Base-by-base conservation (phyloP, 2,329 filamentous ascomycete species). In the Aureobasidium sp. region DNA sequence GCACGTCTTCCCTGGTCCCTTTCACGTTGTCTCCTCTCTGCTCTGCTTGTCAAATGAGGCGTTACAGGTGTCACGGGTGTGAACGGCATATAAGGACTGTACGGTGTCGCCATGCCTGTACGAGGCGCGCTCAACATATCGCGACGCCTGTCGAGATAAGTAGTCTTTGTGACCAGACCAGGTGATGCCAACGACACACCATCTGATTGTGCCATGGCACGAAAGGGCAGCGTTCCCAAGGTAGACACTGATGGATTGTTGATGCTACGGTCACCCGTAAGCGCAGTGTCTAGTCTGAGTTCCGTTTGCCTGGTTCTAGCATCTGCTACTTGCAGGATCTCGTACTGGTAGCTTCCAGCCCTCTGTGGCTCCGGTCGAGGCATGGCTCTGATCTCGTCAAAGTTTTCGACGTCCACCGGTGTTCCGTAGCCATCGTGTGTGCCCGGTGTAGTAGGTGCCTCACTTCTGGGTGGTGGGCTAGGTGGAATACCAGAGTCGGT, bases 71-170 rank as follows among this genome's bases (percentile, higher is more conserved):
- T 81, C 50, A 89, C 78, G 1, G 88, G 87, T 7, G 86, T 88
- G 69, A 86, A 89, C 0, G 89, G 89, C 76, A 92, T 89, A 66
- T 92, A 93, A 0, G 89, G 87, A 60, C 83, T 84, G 72, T 92
- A 92, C 1, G 88, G 88, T 23, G 87, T 88, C 47, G 81, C 81
- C 25, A 83, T 77, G 0, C 81, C 82, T 0, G 78, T 79, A 21
- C 74, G 73, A 0, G 85, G 84, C 3, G 82, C 60, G 23, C 54
- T 61, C 50, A 67, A 61, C 11, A 62, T 60, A 37, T 66, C 66
- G 31, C 64, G 37, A 17, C 71, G 67, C 5, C 73, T 66, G 61
- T 76, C 74, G 0, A 79, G 67, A 23, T 75, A 74, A 0, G 76
- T 78, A 4, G 76, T 78, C 47, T 75, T 76, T 65, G 60, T 73